phyloP scores from a whole-genome alignment of 2,329 filamentous ascomycete species.

The Aspergillus ibericus region DNA sequence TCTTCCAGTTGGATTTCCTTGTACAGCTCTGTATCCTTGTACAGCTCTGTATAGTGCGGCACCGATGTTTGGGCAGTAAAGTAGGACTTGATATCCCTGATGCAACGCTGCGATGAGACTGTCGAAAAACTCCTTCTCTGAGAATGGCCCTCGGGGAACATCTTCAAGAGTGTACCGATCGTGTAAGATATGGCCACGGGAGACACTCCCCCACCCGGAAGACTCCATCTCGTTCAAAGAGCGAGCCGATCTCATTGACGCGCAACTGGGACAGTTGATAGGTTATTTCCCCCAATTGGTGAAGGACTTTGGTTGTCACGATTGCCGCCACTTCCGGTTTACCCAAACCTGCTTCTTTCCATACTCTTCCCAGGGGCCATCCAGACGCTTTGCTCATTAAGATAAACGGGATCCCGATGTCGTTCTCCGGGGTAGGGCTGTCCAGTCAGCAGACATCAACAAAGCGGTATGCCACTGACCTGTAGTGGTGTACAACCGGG shows the following conservation, averaged over 20 bases:
- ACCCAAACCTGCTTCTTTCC: neutral
- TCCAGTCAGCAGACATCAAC: neutral
- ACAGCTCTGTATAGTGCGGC: slow-evolving; percentile 11
- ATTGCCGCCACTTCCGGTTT: neutral
- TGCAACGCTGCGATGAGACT: slow-evolving; percentile 20
- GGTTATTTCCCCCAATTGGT: neutral
- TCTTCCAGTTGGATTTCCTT: slow-evolving; percentile 10
- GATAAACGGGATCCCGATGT: neutral
- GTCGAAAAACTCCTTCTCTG: slow-evolving; percentile 20
- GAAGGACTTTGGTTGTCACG: neutral
- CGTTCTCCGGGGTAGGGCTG: neutral
- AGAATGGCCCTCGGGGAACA: slow-evolving; percentile 23
- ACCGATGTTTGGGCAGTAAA: slow-evolving; percentile 9
- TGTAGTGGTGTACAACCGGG: neutral
- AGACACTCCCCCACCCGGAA: slow-evolving; percentile 22
- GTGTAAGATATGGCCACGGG: slow-evolving; percentile 21
- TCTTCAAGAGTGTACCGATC: slow-evolving; percentile 17
- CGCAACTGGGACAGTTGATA: neutral
- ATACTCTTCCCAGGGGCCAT: neutral
- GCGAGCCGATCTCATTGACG: neutral
- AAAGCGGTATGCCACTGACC: neutral
- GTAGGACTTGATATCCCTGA: slow-evolving; percentile 10
- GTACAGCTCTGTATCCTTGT: slow-evolving; percentile 12
- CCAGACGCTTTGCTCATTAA: neutral
- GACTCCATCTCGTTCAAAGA: slow-evolving; percentile 19